Conservation (phyloP, 2,329 filamentous ascomycete species). For the Fusarium pseudonygamai region DNA sequence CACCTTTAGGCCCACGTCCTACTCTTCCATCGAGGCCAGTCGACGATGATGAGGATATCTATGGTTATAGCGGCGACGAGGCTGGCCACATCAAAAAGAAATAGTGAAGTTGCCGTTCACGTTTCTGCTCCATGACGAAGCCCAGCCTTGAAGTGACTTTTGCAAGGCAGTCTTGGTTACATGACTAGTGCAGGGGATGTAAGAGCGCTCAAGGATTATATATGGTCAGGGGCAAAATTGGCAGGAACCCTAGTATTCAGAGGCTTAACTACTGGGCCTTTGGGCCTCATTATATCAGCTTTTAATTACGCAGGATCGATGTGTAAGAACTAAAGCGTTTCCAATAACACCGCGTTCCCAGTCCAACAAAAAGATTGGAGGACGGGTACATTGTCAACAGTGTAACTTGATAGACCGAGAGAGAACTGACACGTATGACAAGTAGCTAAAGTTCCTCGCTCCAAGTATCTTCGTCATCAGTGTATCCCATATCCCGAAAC, state of each 20-base stretch:
- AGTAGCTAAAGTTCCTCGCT: slow-evolving; percentile 9
- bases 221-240: neutral
- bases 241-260: neutral
- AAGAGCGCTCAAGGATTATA: neutral
- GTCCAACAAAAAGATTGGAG: neutral
- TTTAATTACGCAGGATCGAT: neutral
- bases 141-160: neutral
- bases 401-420: neutral
- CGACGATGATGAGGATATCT: neutral
- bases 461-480: neutral
- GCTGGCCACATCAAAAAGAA: neutral
- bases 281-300: neutral
- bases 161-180: neutral
- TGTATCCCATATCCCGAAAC: slow-evolving; percentile 25
- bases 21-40: neutral
- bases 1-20: neutral
- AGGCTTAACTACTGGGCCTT: neutral
- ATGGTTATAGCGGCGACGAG: neutral
- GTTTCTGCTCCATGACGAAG: neutral
- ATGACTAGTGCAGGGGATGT: neutral
- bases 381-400: no score
- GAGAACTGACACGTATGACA: no score
- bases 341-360: neutral
- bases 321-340: neutral
- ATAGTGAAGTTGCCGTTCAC: neutral